Base-by-base conservation (phyloP, 2,329 filamentous ascomycete species). In the Arthrobotrys musiformis region DNA sequence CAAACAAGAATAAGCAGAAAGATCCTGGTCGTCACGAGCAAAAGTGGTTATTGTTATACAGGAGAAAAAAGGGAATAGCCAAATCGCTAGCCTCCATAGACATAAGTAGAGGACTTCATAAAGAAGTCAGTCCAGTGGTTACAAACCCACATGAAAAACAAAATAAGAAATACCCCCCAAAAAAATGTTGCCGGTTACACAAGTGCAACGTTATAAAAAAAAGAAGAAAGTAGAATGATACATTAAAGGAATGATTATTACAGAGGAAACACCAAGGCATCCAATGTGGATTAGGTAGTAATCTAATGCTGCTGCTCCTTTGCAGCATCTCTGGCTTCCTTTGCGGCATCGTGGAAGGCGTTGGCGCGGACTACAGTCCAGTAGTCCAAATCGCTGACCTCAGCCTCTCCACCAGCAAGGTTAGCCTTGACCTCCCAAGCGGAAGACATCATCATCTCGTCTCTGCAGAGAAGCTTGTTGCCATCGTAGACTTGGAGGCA, bases 371-470 rank as follows among this genome's bases (percentile, higher is more conserved):
- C 91, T 82, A 98, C 84, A 1, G 94, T 97, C 85, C 95, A 91
- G 61, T 97, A 89, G 82, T 98, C 95, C 50, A 99, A 87, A 82
- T 98, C 95, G 5, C 94, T 98, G 42, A 97, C 90, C 82, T 97
- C 98, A 0, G 89, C 87, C 81, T 91, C 90, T 22, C 78, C 40
- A 82, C 93, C 91, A 24, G 88, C 88, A 17, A 97, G 87, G 83
- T 90, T 90, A 83, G 97, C 87, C 82, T 94, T 93, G 40, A 98
- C 93, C 85, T 99, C 95, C 82, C 95, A 94, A 81, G 97, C 93
- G 15, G 92, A 93, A 80, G 94, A 93, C 60, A 99, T 90, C 93
- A 97, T 97, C 93, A 98, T 95, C 85, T 99, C 95, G 82, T 99
- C 95, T 86, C 98, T 98, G 88, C 92, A 95, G 60, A 99, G 87